Percentiles rank a stretch among this genome's conserved stretches.
phyloP scores from a whole-genome alignment of 2,329 filamentous ascomycete species.

The Claviceps cyperi region DNA sequence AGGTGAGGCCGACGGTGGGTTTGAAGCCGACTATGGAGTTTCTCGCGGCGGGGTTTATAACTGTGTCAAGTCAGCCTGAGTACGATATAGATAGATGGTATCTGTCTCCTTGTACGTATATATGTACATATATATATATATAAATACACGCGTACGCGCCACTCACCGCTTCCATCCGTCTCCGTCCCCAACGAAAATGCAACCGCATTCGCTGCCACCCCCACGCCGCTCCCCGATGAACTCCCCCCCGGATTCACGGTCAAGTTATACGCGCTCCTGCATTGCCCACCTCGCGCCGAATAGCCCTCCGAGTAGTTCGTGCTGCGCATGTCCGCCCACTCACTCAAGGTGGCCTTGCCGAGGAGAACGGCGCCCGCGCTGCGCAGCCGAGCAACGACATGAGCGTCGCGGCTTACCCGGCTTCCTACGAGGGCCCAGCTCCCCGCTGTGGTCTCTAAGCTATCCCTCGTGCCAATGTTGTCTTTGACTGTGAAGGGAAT shows the following conservation, averaged over 20 bases:
- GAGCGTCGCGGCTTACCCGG: conserved; percentile 52
- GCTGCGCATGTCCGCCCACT: conserved; percentile 62
- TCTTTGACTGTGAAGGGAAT: conserved; percentile 67
- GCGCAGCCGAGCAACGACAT: conserved; percentile 46
- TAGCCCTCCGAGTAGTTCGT: conserved; percentile 56
- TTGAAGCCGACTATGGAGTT: conserved; percentile 61
- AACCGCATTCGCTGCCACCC: conserved; percentile 47
- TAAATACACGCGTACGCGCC: too few relatives aligned
- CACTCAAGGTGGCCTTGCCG: conserved; percentile 55
- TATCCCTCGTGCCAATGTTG: conserved; percentile 53
- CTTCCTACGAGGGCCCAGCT: conserved; percentile 51
- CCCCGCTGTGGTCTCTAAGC: conserved; percentile 61
- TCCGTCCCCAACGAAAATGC: conserved; percentile 58
- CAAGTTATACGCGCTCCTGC: conserved; percentile 52
- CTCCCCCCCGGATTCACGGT: conserved; percentile 54
- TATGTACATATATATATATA: too few relatives aligned
- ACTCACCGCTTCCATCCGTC: conserved; percentile 49
- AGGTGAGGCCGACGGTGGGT: conserved; percentile 60
- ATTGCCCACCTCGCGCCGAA: conserved; percentile 48
- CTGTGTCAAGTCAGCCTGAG: conserved; percentile 11
- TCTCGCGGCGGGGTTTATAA: conserved; percentile 57
- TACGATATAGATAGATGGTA: too few relatives aligned
- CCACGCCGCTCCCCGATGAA: conserved; percentile 50
- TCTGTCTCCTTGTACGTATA: too few relatives aligned
- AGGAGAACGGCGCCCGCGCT: conserved; percentile 53